Conservation (phyloP, 495 filamentous ascomycete species). For the Friedmanniomyces endolithicus region DNA sequence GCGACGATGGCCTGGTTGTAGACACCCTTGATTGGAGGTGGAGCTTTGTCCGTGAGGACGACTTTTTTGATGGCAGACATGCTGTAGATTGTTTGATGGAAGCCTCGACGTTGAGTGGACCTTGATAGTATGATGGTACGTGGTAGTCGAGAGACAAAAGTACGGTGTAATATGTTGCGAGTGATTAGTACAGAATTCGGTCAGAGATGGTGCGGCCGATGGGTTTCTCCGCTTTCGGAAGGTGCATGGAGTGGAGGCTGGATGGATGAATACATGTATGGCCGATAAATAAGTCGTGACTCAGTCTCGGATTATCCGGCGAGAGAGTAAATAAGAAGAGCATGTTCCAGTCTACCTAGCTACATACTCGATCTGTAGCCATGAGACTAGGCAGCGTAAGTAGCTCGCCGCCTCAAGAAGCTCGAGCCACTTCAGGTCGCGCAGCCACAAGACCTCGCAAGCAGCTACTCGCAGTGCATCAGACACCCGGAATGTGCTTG, state of each 20-base stretch:
- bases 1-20: constrained; percentile 20
- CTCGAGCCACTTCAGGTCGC: background rate
- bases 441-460: background rate
- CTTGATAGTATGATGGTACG: background rate
- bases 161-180: background rate
- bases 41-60: constrained; percentile 12
- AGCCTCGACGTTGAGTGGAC: background rate
- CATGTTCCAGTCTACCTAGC: too few species aligned
- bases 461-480: background rate
- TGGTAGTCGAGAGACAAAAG: background rate
- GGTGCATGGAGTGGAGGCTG: background rate
- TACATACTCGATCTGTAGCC: too few species aligned
- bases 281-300: too few species aligned
- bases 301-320: too few species aligned
- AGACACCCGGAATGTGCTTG: background rate
- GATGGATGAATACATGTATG: too few species aligned
- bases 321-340: too few species aligned
- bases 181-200: background rate
- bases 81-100: background rate
- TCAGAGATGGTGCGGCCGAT: background rate
- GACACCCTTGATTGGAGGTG: constrained; percentile 3
- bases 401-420: background rate
- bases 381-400: background rate
- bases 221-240: background rate
- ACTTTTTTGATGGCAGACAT: constrained; percentile 9